Evolutionary conservation across 2,329 filamentous ascomycete species (phyloP), one percentile per base, ranked within the genome.

Genomic region (Fusarium pseudograminearum): DNA sequence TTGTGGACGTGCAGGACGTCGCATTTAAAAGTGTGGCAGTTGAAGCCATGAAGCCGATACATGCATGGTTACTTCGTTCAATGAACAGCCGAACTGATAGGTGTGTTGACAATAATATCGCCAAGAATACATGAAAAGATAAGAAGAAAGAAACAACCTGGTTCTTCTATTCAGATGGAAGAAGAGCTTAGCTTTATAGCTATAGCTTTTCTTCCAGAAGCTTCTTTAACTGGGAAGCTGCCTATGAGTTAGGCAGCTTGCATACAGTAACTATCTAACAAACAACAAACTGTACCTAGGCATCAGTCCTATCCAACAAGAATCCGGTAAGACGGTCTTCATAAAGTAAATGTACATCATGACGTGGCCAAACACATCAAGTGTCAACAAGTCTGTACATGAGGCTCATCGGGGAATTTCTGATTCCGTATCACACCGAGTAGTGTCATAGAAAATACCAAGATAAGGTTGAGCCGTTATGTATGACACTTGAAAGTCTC

Each of bases 401-500:
- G 57, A 47, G 33, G 26, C 41, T 56, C 40, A 22, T 55, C 40
- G 22, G 28, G 26, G 26, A 36, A n/a, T 26, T 40, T 24, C 6
- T 18, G 26, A n/a, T 16, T n/a, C 24, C 40, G 41, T 11, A 51
- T 58, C 16, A n/a, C 30, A 46, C 59, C 7, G 24, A 33, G 40
- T 14, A 16, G 15, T 18, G 18, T 15, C 31, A 16, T 36, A 40
- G 4, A 20, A 38, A 41, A 45, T 7, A 24, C 6, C 7, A 22
- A 41, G 18, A 10, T n/a, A 50, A 47, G 51, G 48, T 38, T 30
- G 16, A n/a, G n/a, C 44, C 38, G 44, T 64, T 50, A 8, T 38
- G 44, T 57, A 38, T 18, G 36, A 34, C 38, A 36, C n/a, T 18
- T 9, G 10, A 15, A 14, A 50, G 18, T 24, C 31, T 55, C 36